A percentile compares a stretch with the other conserved stretches of the same genome.
Evolutionary conservation across 495 filamentous ascomycete genomes (phyloP).

Genomic region (Aspergillus nanangensis): DNA sequence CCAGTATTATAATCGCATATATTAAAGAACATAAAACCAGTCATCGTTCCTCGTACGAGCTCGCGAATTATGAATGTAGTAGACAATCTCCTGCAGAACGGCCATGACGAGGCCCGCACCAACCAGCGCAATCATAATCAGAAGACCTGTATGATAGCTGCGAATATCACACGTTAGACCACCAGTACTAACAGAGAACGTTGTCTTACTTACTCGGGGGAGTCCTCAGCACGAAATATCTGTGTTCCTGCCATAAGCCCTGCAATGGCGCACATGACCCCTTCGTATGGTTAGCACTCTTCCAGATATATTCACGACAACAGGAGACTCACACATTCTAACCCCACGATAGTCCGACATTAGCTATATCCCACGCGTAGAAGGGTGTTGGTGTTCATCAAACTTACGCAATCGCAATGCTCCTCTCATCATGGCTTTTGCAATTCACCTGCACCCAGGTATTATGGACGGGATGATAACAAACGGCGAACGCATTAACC

Average conservation of each 20-base stretch:
- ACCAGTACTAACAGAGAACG: too few relatives aligned
- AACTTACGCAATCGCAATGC: conserved; percentile 28
- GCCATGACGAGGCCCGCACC: conserved; percentile 10
- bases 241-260: conserved; percentile 29
- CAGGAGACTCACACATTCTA: too few relatives aligned
- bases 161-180: too few relatives aligned
- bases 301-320: too few relatives aligned
- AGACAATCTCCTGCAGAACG: conserved; percentile 1
- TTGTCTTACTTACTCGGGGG: background rate
- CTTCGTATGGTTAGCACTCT: too few relatives aligned
- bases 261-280: conserved; percentile 26
- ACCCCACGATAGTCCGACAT: too few relatives aligned
- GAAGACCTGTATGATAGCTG: conserved; percentile 20
- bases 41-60: too few relatives aligned
- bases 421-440: conserved; percentile 18
- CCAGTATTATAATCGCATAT: too few relatives aligned
- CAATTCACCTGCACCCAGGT: conserved; percentile 33
- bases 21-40: too few relatives aligned
- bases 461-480: conserved; percentile 34
- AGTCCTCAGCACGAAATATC: conserved; percentile 23
- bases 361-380: too few relatives aligned
- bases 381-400: too few relatives aligned
- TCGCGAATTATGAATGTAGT: too few relatives aligned
- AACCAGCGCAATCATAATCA: conserved; percentile 21
- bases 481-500: conserved; percentile 25